Base-by-base conservation (phyloP, 441 rosid genomes). In the Aquilaria agallochum region DNA sequence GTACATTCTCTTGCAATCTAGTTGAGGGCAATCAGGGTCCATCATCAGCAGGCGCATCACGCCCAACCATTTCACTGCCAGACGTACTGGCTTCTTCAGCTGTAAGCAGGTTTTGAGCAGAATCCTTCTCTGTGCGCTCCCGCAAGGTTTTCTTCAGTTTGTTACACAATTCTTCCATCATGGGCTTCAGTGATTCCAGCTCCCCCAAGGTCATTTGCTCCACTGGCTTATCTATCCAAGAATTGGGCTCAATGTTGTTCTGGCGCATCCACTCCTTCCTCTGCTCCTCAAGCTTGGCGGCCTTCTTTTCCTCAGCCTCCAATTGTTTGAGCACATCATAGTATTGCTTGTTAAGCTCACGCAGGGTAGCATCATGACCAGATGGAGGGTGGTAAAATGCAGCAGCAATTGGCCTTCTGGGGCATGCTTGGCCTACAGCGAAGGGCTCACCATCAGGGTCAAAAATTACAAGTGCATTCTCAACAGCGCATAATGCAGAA, bases 121-220 rank as follows among this genome's bases (percentile, higher is more conserved):
- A 34, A 6, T 27, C 14, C 49, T 36, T 9, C 13, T n/a, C 40
- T 4, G 12, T 10, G 36, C 15, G 32, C 48, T 56, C 57, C 31
- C 32, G 42, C n/a, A 40, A 8, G 31, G 33, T 54, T 11, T 55
- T 50, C 15, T 4, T 3, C 9, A 71, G 50, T 3, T 36, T 51
- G 63, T 2, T 42, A 15, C 45, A 5, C 11, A 58, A 1, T 20
- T 54, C 67, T 3, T 50, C 55, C 53, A 80, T 0, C 0, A 31
- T 6, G 2, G 31, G 15, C 11, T 46, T n/a, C 57, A 68, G 12
- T 2, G 44, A 20, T 44, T 10, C 2, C 14, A 67, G 15, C 69
- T 78, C 77, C 2, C 56, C 50, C 30, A 51, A 2, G 56, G 13
- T 69, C 47, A 76, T 68, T 8, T 71, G 69, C 12, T 67, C 66